These are phyloP conservation scores for Orychophragmus violaceus DNA, from an alignment of 345 rosid species.

Conservation along the genomic window DNA sequence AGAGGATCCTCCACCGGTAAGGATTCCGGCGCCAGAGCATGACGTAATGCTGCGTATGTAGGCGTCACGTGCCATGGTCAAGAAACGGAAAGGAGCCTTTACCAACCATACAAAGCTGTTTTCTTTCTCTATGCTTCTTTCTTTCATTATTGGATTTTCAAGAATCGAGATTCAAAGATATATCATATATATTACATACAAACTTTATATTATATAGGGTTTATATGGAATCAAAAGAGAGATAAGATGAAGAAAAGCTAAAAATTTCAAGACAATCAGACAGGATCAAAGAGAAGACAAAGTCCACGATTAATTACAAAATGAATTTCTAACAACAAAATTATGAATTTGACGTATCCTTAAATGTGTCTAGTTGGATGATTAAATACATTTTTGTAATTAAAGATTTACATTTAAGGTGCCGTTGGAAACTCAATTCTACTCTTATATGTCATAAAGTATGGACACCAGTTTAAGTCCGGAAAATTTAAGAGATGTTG, in stretches of 20 bases:
- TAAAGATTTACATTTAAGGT: neutral
- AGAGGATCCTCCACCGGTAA: constrained; percentile 19
- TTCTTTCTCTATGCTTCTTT: constrained; percentile 1
- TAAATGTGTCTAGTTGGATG: constrained; percentile 6
- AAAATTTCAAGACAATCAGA: neutral
- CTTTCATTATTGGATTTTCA: constrained; percentile 16
- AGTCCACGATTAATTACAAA: neutral
- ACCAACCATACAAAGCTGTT: constrained; percentile 12
- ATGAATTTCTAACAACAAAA: neutral
- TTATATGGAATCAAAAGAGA: neutral
- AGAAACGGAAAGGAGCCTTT: constrained; percentile 38
- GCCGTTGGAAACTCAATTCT: neutral
- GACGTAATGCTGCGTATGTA: constrained; percentile 48
- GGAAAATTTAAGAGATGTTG: neutral
- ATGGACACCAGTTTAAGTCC: neutral
- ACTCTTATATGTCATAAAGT: neutral
- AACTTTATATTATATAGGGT: neutral
- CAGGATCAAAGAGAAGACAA: constrained; percentile 10
- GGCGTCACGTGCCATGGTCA: constrained; percentile 43
- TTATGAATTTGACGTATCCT: neutral
- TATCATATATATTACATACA: neutral
- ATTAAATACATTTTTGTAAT: neutral
- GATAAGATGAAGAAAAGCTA: neutral
- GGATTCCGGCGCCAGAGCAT: constrained; percentile 38
- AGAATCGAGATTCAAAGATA: neutral